Evolutionary conservation across 176 grass and related monocot species (phyloP).

Genomic region (Puccinellia tenuiflora): DNA sequence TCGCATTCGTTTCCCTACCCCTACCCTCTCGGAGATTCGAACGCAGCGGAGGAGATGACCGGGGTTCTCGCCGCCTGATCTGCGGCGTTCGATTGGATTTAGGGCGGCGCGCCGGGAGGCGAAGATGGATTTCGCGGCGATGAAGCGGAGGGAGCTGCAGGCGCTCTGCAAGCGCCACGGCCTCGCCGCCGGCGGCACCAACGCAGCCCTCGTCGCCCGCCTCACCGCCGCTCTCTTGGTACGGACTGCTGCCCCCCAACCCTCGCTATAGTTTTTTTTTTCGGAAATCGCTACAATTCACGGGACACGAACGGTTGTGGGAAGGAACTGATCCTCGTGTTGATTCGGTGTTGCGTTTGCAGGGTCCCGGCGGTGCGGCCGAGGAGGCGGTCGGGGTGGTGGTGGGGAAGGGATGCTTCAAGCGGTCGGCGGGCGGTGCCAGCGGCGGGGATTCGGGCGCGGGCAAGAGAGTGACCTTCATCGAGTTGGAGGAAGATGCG

Average conservation of each 20-base stretch:
- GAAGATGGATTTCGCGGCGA: constrained; percentile 32
- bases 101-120: background rate
- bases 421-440: constrained; percentile 11
- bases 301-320: background rate
- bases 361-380: background rate
- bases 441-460: background rate
- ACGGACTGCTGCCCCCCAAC: background rate
- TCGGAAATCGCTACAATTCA: background rate
- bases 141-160: constrained; percentile 45
- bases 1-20: background rate
- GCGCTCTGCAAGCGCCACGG: constrained; percentile 56
- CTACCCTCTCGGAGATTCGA: background rate
- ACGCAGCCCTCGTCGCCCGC: constrained; percentile 25
- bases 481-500: background rate
- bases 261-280: background rate
- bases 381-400: constrained; percentile 8
- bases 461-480: constrained; percentile 44
- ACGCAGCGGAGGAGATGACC: background rate
- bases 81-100: background rate
- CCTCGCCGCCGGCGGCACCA: constrained; percentile 35
- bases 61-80: background rate
- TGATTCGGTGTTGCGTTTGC: background rate
- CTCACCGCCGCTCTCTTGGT: constrained; percentile 35
- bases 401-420: constrained; percentile 44
- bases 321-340: background rate